Base-by-base conservation (phyloP, 2,329 filamentous ascomycete genomes). In the Alternaria consortialis region DNA sequence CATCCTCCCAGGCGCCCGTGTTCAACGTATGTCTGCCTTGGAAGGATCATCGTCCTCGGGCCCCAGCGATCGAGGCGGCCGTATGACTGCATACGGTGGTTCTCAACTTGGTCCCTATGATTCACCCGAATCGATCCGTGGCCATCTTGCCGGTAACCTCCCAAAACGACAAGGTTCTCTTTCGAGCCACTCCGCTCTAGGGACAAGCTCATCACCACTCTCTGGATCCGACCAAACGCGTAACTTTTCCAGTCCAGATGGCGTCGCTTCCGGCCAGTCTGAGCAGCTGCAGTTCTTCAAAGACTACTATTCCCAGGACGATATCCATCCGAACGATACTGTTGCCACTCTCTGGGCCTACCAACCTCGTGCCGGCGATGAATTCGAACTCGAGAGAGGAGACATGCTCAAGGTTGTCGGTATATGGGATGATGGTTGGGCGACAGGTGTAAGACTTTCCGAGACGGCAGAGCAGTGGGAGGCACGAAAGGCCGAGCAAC, bases 391-490 rank as follows among this genome's bases (percentile, higher is more conserved):
- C 37, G 95, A 98, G 73, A 89, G 95, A 60, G 95, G 95, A 55
- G 95, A 99, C 76, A 97, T 99, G 94, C 86, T 99, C 74, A 98
- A 97, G 82, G 90, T 99, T 13, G 91, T 98, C 32, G 95, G 95
- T 64, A 99, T 99, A 68, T 99, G 95, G 95, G 95, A 99, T 74
- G 95, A 99, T 77, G 95, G 95, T 47, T 99, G 95, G 95, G 95
- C 95, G 11, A 99, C 95, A 1, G 95, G 95, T 71, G 86, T 97
- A 56, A 85, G 96, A 75, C 82, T 97, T 57, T 86, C 90, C 55
- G 92, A 97, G 71, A 86, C 88, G 56, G 93, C 93, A 2, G 94
- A 98, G 63, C 92, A 97, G 66, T 97, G 93, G 89, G 92, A 97
- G 70, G 85, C 86, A 43, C 86, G 90, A 65, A 87, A 88, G 71